Conservation (phyloP, 139 green algal genomes). For the Zygnema cylindricum region DNA sequence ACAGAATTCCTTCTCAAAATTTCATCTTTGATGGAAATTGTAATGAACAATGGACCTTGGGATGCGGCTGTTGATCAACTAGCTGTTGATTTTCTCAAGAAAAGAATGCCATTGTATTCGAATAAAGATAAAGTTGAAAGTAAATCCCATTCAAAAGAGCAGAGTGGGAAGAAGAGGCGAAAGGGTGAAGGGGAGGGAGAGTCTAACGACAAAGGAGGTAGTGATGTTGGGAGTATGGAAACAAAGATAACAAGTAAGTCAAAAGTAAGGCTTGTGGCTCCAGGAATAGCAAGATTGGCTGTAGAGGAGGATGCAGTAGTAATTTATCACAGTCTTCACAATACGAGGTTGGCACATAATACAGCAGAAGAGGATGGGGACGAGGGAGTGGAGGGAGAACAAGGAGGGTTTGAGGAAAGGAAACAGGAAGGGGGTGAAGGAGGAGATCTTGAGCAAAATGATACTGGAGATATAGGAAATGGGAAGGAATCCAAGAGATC, state of each 20-base stretch:
- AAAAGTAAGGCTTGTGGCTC: conserved; percentile 1
- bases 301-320: conserved; percentile 46
- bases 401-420: background rate
- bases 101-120: conserved; percentile 24
- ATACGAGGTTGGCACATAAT: conserved; percentile 49
- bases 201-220: background rate
- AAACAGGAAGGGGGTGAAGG: background rate
- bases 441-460: conserved; percentile 14
- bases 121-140: background rate
- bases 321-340: conserved; percentile 51
- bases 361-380: background rate
- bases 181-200: background rate
- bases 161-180: background rate
- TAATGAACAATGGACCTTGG: conserved; percentile 27
- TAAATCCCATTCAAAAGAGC: background rate
- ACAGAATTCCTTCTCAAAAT: conserved; percentile 17
- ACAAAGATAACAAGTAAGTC: conserved; percentile 4
- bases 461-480: background rate
- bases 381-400: conserved; percentile 4
- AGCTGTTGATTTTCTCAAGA: conserved; percentile 33
- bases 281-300: conserved; percentile 25
- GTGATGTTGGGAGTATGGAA: background rate
- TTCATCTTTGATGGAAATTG: background rate
- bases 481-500: background rate
- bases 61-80: conserved; percentile 51